Base-by-base conservation (phyloP, 768 basidiomycete species). In the Trametes gibbosa region DNA sequence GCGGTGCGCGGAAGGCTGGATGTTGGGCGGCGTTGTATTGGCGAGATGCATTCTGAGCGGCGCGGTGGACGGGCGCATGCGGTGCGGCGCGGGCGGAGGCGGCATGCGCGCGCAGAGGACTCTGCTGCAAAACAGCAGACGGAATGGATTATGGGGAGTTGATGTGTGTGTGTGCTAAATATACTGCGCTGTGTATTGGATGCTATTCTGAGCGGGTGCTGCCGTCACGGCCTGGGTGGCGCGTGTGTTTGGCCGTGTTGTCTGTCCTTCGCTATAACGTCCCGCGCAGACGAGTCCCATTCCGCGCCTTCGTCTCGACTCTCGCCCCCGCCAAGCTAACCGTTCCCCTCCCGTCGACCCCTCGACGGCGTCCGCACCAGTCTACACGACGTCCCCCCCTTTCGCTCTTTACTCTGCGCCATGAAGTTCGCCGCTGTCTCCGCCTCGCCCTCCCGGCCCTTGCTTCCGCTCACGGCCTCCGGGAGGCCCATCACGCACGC, bases 401-500 rank as follows among this genome's bases (percentile, higher is more conserved):
- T 47, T 37, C 53, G 43, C 54, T 62, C 49, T 49, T 53, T 59
- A 51, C 56, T 37, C 29, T 53, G 34, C 59, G 58, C 45, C 61
- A 75, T 75, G 72, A 74, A 68, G 68, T 50, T 69, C 49, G 42
- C 64, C 53, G 59, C 74, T 50, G 67, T 77, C 55, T 59, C 66
- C 29, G 63, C 68, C 42, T 70, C 53, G 63, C 62, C 32, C 68
- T 81, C 49, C 74, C 81, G n/a, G 68, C 69, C 64, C 64, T 79
- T 56, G 78, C 75, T 63, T 73, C 74, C 42, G 80, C 77, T 32
- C 74, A 78, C 65, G 66, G 53, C 54, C 8, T 60, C 42, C 57
- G 37, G 39, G 59, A 56, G 16, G 48, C 48, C n/a, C 56, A 67
- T 58, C 56, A 66, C 51, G 65, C 65, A 10, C 72, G 71, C 35